Evolutionary conservation across 495 filamentous ascomycete genomes (phyloP).

Genomic region (Daldinia vernicosa): DNA sequence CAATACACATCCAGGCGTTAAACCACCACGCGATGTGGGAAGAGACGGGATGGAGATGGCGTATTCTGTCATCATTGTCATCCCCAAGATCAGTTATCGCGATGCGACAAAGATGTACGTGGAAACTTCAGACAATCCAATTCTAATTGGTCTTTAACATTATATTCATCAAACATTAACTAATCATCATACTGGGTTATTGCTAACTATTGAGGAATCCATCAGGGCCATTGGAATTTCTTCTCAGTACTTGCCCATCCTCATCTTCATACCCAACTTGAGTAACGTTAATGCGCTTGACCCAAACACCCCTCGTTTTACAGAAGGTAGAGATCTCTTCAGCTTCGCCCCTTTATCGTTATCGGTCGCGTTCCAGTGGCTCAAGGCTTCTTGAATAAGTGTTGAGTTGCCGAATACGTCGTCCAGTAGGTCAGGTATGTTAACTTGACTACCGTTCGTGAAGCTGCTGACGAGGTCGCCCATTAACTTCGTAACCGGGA

Average conservation of each 20-base stretch:
- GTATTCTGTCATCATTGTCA: background rate
- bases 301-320: slow-evolving; percentile 31
- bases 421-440: slow-evolving; percentile 34
- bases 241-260: slow-evolving; percentile 24
- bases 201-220: background rate
- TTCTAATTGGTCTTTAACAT: background rate
- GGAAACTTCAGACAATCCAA: background rate
- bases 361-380: slow-evolving; percentile 35
- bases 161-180: background rate
- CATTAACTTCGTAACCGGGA: slow-evolving; percentile 51
- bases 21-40: no score
- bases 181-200: background rate
- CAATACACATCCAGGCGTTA: no score
- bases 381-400: slow-evolving; percentile 40
- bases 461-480: slow-evolving; percentile 49
- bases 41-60: no score
- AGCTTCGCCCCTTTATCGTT: slow-evolving; percentile 8
- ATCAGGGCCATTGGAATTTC: background rate
- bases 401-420: slow-evolving; percentile 46
- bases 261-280: slow-evolving; percentile 45
- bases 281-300: slow-evolving; percentile 38
- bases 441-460: slow-evolving; percentile 31
- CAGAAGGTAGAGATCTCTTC: slow-evolving; percentile 19
- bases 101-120: background rate
- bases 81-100: background rate